Conservation (phyloP, 768 basidiomycete species). For the Termitomyces sp. region DNA sequence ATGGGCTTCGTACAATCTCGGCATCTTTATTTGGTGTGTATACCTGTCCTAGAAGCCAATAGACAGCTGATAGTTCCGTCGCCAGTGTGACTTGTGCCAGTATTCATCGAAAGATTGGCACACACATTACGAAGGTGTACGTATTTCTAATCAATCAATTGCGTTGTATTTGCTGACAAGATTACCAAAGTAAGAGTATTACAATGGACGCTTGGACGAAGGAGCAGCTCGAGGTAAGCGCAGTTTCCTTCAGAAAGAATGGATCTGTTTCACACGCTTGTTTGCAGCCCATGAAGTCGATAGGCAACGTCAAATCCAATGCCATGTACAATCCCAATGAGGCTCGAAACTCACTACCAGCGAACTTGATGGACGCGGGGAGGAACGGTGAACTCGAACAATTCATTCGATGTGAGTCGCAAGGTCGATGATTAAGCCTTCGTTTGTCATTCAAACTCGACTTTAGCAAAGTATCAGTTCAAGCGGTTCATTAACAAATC, state of each 20-base stretch:
- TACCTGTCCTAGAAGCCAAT: background rate
- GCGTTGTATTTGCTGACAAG: background rate
- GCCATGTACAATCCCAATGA: conserved; percentile 80
- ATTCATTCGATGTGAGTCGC: conserved; percentile 73
- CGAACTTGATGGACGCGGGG: conserved; percentile 70
- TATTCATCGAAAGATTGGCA: conserved; percentile 92
- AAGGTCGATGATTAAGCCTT: conserved; percentile 1
- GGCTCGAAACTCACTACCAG: conserved; percentile 72
- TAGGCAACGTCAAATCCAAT: conserved; percentile 82
- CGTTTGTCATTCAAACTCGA: conserved; percentile 3
- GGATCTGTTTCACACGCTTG: background rate
- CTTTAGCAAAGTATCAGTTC: conserved; percentile 75
- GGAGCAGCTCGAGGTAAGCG: conserved; percentile 79
- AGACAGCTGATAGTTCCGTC: conserved; percentile 1
- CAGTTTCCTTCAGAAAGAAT: conserved; percentile 8
- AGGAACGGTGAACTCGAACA: conserved; percentile 88
- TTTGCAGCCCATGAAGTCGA: conserved; percentile 65
- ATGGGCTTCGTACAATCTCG: conserved; percentile 88
- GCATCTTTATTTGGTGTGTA: conserved; percentile 82
- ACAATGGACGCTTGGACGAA: conserved; percentile 85
- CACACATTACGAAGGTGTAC: conserved; percentile 91
- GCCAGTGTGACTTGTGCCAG: conserved; percentile 80
- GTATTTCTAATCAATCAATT: conserved; percentile 16
- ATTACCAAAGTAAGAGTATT: conserved; percentile 68
- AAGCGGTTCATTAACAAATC: conserved; percentile 56